phyloP scores from a whole-genome alignment of 306 rosid genomes.

The Phaseolus lunatus region DNA sequence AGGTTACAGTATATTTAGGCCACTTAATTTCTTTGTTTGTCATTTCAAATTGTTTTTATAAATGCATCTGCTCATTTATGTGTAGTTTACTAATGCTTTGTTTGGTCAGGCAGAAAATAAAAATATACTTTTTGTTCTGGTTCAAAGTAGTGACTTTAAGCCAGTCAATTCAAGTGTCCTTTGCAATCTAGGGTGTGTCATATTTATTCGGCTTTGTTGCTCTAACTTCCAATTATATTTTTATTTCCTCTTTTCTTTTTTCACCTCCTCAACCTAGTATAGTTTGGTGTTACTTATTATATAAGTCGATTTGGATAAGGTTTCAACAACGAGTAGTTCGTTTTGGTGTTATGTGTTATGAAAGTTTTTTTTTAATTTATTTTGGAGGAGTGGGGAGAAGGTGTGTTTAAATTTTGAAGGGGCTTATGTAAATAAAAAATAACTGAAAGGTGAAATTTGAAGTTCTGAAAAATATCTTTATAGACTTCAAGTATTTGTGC shows the following conservation, averaged over 20 bases:
- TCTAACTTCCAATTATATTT: background rate
- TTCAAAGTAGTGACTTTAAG: too few species aligned
- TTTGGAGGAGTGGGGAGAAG: background rate
- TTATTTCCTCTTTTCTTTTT: background rate
- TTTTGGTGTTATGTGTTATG: too few species aligned
- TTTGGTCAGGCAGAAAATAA: conserved; percentile 27
- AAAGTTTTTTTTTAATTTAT: background rate
- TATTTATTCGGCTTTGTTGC: too few species aligned
- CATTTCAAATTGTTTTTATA: conserved; percentile 35
- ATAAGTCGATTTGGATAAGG: conserved; percentile 15
- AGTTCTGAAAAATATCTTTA: background rate
- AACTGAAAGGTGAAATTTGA: background rate
- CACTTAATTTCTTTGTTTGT: conserved; percentile 3
- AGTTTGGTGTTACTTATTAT: background rate
- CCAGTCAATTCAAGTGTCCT: too few species aligned
- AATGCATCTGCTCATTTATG: conserved; percentile 27
- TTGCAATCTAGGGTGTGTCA: too few species aligned
- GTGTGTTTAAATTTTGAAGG: background rate
- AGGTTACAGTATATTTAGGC: conserved; percentile 30
- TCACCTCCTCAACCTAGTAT: background rate
- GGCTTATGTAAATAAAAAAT: background rate
- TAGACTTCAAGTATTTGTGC: background rate
- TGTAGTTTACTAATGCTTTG: background rate
- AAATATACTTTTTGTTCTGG: background rate
- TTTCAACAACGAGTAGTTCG: conserved; percentile 10